Percentiles rank a stretch among this genome's conserved stretches.
Conservation (phyloP, 2,329 filamentous ascomycete genomes). For the Dactylellina sp. region DNA sequence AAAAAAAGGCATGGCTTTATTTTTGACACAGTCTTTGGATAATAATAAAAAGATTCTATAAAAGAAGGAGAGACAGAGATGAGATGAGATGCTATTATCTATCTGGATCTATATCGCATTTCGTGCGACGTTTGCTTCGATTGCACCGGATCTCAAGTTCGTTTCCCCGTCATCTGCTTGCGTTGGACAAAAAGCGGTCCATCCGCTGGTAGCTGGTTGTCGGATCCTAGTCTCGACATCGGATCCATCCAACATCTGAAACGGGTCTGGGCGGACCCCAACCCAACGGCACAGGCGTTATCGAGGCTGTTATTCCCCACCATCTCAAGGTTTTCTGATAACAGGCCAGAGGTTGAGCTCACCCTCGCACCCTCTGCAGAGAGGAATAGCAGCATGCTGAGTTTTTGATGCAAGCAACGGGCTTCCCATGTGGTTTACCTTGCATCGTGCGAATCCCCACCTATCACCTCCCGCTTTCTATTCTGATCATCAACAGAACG, state of each 20-base stretch:
- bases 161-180: conserved; percentile 46
- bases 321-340: conserved; percentile 33
- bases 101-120: neutral
- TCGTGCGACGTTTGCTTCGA: conserved; percentile 35
- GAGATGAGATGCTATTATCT: neutral
- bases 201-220: conserved; percentile 17
- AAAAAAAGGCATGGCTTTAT: no score
- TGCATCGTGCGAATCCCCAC: neutral
- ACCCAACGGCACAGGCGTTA: conserved; percentile 49
- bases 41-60: no score
- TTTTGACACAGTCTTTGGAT: no score
- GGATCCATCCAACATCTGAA: conserved; percentile 56
- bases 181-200: conserved; percentile 35
- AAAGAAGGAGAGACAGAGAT: neutral
- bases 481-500: conserved; percentile 6
- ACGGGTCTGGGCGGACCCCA: conserved; percentile 50
- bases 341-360: conserved; percentile 21
- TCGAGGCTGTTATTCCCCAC: conserved; percentile 46
- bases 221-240: conserved; percentile 48
- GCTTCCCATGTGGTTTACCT: conserved; percentile 28
- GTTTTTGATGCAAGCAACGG: neutral
- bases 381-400: no score
- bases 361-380: conserved; percentile 1
- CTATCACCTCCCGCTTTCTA: conserved; percentile 5
- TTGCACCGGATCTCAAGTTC: conserved; percentile 38